phyloP scores from a whole-genome alignment of 2,329 filamentous ascomycete species.

The Fusarium kyushuense region DNA sequence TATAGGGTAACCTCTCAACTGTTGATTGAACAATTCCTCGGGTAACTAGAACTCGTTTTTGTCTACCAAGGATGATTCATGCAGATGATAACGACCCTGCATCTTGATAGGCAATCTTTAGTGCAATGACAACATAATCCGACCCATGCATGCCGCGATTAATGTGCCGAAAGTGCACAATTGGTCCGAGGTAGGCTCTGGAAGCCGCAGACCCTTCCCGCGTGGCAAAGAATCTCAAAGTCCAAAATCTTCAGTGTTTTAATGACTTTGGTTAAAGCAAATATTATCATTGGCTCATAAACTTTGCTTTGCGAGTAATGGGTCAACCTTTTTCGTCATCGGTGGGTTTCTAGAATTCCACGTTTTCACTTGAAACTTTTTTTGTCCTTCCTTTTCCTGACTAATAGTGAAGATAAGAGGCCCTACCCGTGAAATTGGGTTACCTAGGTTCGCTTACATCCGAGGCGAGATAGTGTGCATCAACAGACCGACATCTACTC shows the following conservation, averaged over 20 bases:
- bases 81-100: constrained; percentile 16
- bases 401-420: constrained; percentile 15
- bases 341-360: constrained; percentile 34
- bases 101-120: not conserved
- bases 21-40: not conserved
- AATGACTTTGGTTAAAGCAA: not conserved
- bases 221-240: constrained; percentile 30
- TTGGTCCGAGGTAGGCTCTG: constrained; percentile 1
- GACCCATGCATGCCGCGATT: constrained; percentile 11
- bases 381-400: not conserved
- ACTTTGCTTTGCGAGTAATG: constrained; percentile 32
- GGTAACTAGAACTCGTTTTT: constrained; percentile 1
- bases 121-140: constrained; percentile 8
- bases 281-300: constrained; percentile 22
- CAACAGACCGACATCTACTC: constrained; percentile 25
- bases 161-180: constrained; percentile 9
- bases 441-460: constrained; percentile 5
- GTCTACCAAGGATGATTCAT: not conserved
- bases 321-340: constrained; percentile 29
- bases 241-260: constrained; percentile 1
- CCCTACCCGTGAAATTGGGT: constrained; percentile 6
- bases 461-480: constrained; percentile 14
- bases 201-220: constrained; percentile 1
- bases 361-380: constrained; percentile 8
- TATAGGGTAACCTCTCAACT: constrained; percentile 14